Evolutionary conservation across 2,329 filamentous ascomycete genomes (phyloP), one percentile per base, ranked within the genome.

Genomic region (Phialophora verrucosa): DNA sequence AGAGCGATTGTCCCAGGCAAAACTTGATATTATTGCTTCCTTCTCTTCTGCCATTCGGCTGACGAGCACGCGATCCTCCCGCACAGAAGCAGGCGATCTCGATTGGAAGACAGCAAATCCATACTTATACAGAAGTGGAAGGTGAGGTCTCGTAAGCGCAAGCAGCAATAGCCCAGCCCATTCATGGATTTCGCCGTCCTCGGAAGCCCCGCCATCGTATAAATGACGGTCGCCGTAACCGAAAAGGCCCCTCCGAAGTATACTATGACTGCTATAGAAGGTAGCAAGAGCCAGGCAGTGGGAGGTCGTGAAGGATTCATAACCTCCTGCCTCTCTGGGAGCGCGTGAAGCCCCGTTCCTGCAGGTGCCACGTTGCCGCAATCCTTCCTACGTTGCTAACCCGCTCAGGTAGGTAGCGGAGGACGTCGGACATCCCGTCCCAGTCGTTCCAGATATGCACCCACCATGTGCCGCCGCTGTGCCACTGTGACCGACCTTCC

Each of bases 21-120:
- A 10, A 12, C n/a, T 23, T 25, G 35, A 20, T 44, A 25, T 23
- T 20, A 25, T 23, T 20, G 31, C 20, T 44, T 29, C 7, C 31
- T 32, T 55, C 31, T 55, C 35, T 54, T 23, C 59, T 61, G 31
- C 49, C 38, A 47, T 27, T 25, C 29, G 50, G 59, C 47, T 61
- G 59, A 61, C 59, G 11, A 61, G 59, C 59, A 61, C 59, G 59
- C 59, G 59, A 61, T 61, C 49, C 20, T 14, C 20, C 17, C 17
- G 44, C 49, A 51, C 49, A 4, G 42, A 25, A 38, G 23, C 8
- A 32, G 31, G 11, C 20, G 51, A 29, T 38, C 23, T 51, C 27
- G 49, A 61, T 61, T 61, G 59, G 59, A 38, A 61, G 59, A 53
- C 47, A 32, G 5, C 6, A 23, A 53, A 23, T 54, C 49, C 20